Conservation (phyloP, 441 rosid species). For the Hura crepitans region DNA sequence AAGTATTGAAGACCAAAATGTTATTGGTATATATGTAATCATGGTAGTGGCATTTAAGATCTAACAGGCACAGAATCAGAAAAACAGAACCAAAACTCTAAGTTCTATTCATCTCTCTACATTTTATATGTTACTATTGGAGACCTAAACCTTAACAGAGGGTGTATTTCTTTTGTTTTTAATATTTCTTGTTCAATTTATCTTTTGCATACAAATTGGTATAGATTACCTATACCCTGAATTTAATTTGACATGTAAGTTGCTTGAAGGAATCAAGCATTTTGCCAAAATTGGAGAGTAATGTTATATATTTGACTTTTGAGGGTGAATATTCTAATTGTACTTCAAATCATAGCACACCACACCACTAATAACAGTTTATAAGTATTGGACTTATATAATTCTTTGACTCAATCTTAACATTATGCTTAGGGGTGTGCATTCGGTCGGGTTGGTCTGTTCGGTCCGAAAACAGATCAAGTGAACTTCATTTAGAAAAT, state of each 20-base stretch:
- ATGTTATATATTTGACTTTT: neutral
- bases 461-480: too few relatives aligned
- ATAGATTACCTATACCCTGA: neutral
- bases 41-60: neutral
- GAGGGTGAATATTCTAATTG: neutral
- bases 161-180: neutral
- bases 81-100: neutral
- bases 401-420: neutral
- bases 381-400: neutral
- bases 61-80: neutral
- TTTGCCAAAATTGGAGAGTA: neutral
- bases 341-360: too few relatives aligned
- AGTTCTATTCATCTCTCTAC: neutral
- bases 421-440: too few relatives aligned
- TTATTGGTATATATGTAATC: neutral
- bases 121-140: neutral
- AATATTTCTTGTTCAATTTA: neutral
- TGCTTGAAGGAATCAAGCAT: neutral
- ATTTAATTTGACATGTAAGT: neutral
- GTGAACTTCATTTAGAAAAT: too few relatives aligned
- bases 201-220: neutral
- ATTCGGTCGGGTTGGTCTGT: too few relatives aligned
- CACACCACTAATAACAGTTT: neutral
- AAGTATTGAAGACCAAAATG: neutral
- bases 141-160: neutral